These are phyloP conservation scores for Lolium multiflorum DNA, from an alignment of 176 grass and related monocot species.

Conservation along the genomic window DNA sequence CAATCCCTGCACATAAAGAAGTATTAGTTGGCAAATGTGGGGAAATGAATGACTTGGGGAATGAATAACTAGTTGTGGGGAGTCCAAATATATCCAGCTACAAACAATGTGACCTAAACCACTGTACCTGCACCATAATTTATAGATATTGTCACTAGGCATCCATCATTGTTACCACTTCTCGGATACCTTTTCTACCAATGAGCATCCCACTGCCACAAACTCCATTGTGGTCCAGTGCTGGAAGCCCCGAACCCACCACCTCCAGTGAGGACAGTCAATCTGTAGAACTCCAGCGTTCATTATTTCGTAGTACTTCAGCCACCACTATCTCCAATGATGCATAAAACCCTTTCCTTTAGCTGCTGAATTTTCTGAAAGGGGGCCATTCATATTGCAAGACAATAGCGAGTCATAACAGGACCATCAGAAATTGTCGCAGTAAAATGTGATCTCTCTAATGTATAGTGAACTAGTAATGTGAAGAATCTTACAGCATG, in stretches of 20 bases:
- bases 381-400: slow-evolving; percentile 8
- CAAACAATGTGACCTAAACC: neutral
- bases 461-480: neutral
- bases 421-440: slow-evolving; percentile 34
- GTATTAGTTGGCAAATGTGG: neutral
- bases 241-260: slow-evolving; percentile 9
- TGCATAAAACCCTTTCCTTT: slow-evolving; percentile 60
- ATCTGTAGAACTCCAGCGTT: slow-evolving; percentile 1
- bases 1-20: slow-evolving; percentile 27
- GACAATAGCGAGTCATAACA: slow-evolving; percentile 20
- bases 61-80: neutral
- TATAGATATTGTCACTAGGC: neutral
- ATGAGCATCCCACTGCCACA: slow-evolving; percentile 15
- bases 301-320: slow-evolving; percentile 33
- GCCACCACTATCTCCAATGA: slow-evolving; percentile 62
- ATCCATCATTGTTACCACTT: neutral
- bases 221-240: neutral
- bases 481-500: slow-evolving; percentile 57
- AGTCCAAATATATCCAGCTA: neutral
- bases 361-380: slow-evolving; percentile 75
- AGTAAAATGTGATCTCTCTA: slow-evolving; percentile 6
- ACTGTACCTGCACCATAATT: slow-evolving; percentile 17
- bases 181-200: neutral
- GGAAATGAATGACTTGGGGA: neutral
- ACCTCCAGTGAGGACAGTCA: slow-evolving; percentile 10